A percentile compares a stretch with the other conserved stretches of the same genome.
Evolutionary conservation across 192 early-diverging fungal species (phyloP).

Genomic region (Tieghemiomyces parasiticus): DNA sequence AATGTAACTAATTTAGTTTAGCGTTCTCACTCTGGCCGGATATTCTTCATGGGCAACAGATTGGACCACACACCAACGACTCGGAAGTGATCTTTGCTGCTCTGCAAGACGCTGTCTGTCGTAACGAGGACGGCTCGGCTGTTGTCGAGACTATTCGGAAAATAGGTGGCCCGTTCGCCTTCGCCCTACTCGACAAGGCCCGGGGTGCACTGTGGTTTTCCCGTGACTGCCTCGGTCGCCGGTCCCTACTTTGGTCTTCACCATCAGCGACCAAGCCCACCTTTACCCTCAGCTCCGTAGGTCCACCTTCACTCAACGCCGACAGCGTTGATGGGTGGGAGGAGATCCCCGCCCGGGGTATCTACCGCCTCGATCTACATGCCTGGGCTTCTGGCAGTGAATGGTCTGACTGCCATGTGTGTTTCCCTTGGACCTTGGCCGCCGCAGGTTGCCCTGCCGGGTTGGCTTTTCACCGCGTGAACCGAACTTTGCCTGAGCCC

Average conservation of each 20-base stretch:
- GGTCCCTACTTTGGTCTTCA: slow-evolving; percentile 55
- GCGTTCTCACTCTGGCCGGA: no score
- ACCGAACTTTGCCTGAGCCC: not conserved
- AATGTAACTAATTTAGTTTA: no score
- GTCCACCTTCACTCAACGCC: not conserved
- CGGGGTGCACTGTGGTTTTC: slow-evolving; percentile 54
- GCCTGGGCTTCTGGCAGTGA: not conserved
- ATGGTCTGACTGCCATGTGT: not conserved
- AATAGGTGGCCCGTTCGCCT: slow-evolving; percentile 71
- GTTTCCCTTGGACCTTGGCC: not conserved
- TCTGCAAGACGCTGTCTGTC: slow-evolving; percentile 18
- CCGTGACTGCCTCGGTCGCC: slow-evolving; percentile 71
- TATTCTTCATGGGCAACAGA: no score
- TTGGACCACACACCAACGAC: no score
- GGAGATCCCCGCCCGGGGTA: slow-evolving; percentile 64
- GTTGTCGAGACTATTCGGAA: slow-evolving; percentile 28
- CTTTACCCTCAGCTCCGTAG: slow-evolving; percentile 36
- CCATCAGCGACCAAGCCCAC: slow-evolving; percentile 13
- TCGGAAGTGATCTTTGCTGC: slow-evolving; percentile 38
- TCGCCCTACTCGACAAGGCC: slow-evolving; percentile 50
- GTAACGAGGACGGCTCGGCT: slow-evolving; percentile 11
- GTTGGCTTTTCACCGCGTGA: not conserved
- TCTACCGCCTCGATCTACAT: slow-evolving; percentile 50
- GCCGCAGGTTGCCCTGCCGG: not conserved
- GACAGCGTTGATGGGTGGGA: slow-evolving; percentile 18